Evolutionary conservation across 306 rosid genomes (phyloP).

Genomic region (Fragaria ananassa): DNA sequence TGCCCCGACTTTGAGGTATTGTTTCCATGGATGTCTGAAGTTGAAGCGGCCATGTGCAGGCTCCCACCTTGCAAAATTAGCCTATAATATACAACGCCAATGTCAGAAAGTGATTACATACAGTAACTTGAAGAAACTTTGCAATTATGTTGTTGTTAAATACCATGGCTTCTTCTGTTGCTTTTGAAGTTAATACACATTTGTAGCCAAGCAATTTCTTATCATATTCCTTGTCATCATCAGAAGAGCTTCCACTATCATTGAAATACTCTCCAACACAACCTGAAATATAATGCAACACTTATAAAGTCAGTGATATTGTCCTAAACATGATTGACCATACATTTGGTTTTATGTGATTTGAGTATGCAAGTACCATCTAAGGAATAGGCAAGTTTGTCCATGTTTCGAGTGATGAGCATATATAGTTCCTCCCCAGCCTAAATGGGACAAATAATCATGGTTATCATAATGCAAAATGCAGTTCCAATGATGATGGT

Average conservation of each 20-base stretch:
- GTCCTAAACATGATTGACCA: neutral
- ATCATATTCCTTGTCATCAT: constrained; percentile 27
- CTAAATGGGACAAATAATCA: constrained; percentile 71
- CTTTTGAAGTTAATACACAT: constrained; percentile 62
- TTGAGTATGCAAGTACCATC: constrained; percentile 42
- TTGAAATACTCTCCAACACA: constrained; percentile 48
- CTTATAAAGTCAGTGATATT: neutral
- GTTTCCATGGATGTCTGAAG: constrained; percentile 87
- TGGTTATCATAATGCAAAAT: constrained; percentile 53
- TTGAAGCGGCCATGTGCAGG: constrained; percentile 76
- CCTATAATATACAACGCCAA: constrained; percentile 37
- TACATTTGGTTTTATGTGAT: neutral
- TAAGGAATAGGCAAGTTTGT: constrained; percentile 66
- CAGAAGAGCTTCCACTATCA: constrained; percentile 14
- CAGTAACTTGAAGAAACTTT: neutral
- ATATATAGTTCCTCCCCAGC: constrained; percentile 70
- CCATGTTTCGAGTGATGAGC: constrained; percentile 54
- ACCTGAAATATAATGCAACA: constrained; percentile 35
- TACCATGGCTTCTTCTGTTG: constrained; percentile 71
- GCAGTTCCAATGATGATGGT: constrained; percentile 70
- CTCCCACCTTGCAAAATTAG: constrained; percentile 89
- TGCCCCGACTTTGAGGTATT: constrained; percentile 67
- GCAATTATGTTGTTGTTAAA: neutral
- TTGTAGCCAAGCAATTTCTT: constrained; percentile 53
- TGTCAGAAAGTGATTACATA: neutral